These are phyloP conservation scores for Westerdykella aurantiaca DNA, from an alignment of 2,329 filamentous ascomycete genomes.

Conservation along the genomic window DNA sequence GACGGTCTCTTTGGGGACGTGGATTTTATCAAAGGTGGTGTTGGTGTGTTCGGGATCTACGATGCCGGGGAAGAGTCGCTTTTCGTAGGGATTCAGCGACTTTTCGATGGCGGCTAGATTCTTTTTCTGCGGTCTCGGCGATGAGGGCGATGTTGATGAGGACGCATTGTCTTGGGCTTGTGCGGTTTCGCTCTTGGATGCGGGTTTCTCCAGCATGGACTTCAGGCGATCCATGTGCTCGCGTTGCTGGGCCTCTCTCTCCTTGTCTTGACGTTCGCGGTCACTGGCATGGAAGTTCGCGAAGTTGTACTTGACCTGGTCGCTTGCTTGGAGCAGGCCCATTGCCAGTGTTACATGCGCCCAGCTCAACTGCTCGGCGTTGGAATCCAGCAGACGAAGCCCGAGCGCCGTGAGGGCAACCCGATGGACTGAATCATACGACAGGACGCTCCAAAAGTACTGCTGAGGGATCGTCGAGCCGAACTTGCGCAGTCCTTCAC, in stretches of 20 bases:
- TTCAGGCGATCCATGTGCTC: slow-evolving; percentile 10
- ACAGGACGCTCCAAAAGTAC: slow-evolving; percentile 47
- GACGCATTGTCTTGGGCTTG: no score
- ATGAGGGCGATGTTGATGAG: no score
- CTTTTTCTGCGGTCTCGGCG: neutral
- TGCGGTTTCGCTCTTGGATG: neutral
- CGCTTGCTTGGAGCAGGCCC: slow-evolving; percentile 41
- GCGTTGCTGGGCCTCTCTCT: slow-evolving; percentile 20
- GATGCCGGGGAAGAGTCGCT: slow-evolving; percentile 73
- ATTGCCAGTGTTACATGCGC: slow-evolving; percentile 40
- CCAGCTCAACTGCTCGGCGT: slow-evolving; percentile 28
- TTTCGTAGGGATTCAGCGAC: slow-evolving; percentile 66
- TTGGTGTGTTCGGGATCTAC: slow-evolving; percentile 75
- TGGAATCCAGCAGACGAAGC: slow-evolving; percentile 20
- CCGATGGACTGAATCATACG: slow-evolving; percentile 57
- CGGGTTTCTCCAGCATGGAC: neutral
- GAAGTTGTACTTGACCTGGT: slow-evolving; percentile 43
- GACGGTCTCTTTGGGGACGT: slow-evolving; percentile 74
- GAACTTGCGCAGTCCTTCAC: slow-evolving; percentile 15
- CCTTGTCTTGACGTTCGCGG: neutral
- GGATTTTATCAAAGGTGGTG: slow-evolving; percentile 82
- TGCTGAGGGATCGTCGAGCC: slow-evolving; percentile 21
- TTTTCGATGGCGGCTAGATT: slow-evolving; percentile 7
- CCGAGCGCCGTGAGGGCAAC: slow-evolving; percentile 52
- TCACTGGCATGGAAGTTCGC: slow-evolving; percentile 11